phyloP scores from a whole-genome alignment of 2,329 filamentous ascomycete genomes.

The Claviceps sp. region DNA sequence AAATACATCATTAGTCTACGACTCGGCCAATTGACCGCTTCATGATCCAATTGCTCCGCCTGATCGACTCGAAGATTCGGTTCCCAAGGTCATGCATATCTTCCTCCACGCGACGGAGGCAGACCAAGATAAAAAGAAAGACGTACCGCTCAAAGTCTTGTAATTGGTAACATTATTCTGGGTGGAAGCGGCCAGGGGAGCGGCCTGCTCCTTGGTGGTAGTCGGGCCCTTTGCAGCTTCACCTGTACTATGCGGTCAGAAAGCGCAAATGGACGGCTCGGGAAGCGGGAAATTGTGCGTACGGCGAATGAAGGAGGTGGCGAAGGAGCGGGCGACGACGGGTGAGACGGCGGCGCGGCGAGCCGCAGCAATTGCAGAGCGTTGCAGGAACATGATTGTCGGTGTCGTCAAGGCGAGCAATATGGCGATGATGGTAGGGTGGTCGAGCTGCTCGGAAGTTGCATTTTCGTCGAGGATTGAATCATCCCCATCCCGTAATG shows the following conservation, averaged over 20 bases:
- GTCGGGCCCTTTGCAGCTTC: slow-evolving; percentile 23
- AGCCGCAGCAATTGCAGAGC: slow-evolving; percentile 45
- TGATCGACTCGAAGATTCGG: neutral
- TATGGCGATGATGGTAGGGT: slow-evolving; percentile 3
- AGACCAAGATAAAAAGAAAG: neutral
- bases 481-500: slow-evolving; percentile 1
- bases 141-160: slow-evolving; percentile 35
- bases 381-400: slow-evolving; percentile 50
- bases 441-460: slow-evolving; percentile 5
- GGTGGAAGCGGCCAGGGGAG: slow-evolving; percentile 22
- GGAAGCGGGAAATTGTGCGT: slow-evolving; percentile 17
- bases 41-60: neutral
- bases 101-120: slow-evolving; percentile 3
- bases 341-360: slow-evolving; percentile 43
- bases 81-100: slow-evolving; percentile 11
- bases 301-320: slow-evolving; percentile 48
- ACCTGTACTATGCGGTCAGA: slow-evolving; percentile 14
- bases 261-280: slow-evolving; percentile 10
- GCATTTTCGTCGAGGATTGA: slow-evolving; percentile 1
- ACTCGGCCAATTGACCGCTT: neutral
- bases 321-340: slow-evolving; percentile 43
- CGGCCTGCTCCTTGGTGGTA: slow-evolving; percentile 24
- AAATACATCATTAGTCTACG: slow-evolving; percentile 10
- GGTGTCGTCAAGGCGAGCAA: slow-evolving; percentile 7
- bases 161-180: slow-evolving; percentile 33